Evolutionary conservation across 352 stramenopile species (phyloP), one percentile per base, ranked within the genome.

Genomic region (Globisporangium megalacanthum): DNA sequence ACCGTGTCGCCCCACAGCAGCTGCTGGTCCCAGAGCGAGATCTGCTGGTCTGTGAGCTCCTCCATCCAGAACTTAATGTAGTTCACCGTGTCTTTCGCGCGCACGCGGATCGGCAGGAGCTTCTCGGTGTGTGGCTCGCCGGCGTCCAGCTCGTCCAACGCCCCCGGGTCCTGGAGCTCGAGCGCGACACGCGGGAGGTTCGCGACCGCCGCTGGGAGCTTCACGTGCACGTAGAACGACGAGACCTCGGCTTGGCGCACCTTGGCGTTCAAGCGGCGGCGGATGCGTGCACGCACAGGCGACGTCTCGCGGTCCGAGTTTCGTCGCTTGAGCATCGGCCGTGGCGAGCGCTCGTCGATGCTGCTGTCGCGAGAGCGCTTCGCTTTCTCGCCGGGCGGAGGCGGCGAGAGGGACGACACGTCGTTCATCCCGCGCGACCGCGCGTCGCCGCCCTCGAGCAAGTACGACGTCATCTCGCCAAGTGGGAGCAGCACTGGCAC

Each of bases 41-140:
- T 63, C 36, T 89, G 81, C 56, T 92, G 79, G 36, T 89, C 82
- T 14, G 79, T 86, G 4, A 92, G 58, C 48, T 88, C 82, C 65
- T 92, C 82, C 72, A 92, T 86, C 73, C 76, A 89, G 52, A 87
- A 75, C 52, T 92, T 92, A 48, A 92, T 88, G 54, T 86, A 89
- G 66, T 89, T 92, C 37, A 92, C 68, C 2, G 79, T 89, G 50
- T 90, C 68, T 17, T 77, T 68, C 13, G 82, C 71, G 29, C 76
- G 73, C 1, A 92, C 79, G 25, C 73, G 73, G 29, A 92, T 79
- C 54, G 79, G 77, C 50, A 92, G 58, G 10, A 88, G 48, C 36
- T 49, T 65, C 11, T 49, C 62, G 13, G 25, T 19, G 6, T 49
- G 60, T 57, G 10, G 41, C 59, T 54, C 65, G 8, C 69, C 59